phyloP scores from a whole-genome alignment of 495 filamentous ascomycete species.

The Penicillium lagena region DNA sequence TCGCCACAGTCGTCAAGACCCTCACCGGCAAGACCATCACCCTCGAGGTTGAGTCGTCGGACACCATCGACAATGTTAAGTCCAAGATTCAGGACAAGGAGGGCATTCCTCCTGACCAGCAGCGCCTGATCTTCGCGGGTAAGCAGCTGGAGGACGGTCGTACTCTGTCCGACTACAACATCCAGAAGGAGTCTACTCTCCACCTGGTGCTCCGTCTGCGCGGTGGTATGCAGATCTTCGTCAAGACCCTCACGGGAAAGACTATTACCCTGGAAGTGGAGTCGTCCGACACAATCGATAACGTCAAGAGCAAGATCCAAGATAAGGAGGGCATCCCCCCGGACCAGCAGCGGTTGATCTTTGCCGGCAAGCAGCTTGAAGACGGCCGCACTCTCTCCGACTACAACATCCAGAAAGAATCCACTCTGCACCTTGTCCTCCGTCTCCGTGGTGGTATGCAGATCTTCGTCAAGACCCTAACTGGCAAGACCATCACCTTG shows the following conservation, averaged over 20 bases:
- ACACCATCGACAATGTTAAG: conserved; percentile 96
- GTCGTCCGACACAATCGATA: conserved; percentile 91
- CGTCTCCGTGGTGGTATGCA: conserved; percentile 97
- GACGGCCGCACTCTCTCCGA: conserved; percentile 89
- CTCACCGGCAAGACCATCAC: conserved; percentile 98
- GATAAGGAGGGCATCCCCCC: conserved; percentile 96
- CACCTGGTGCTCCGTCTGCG: conserved; percentile 65
- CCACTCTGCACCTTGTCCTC: conserved; percentile 93
- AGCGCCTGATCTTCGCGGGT: conserved; percentile 67
- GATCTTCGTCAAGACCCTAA: conserved; percentile 91
- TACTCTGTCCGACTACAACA: conserved; percentile 68
- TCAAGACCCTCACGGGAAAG: conserved; percentile 68
- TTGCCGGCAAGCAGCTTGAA: conserved; percentile 93
- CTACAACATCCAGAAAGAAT: conserved; percentile 99
- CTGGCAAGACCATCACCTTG: conserved; percentile 87
- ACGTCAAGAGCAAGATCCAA: conserved; percentile 97
- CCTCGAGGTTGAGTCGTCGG: conserved; percentile 90
- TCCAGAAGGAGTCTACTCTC: conserved; percentile 66
- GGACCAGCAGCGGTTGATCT: conserved; percentile 91
- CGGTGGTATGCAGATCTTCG: conserved; percentile 71
- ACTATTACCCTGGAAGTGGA: conserved; percentile 68
- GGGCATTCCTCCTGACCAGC: conserved; percentile 72
- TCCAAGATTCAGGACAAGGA: conserved; percentile 76
- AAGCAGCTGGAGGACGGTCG: conserved; percentile 70
- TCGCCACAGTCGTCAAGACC: conserved; percentile 64